These are phyloP conservation scores for Rugosomyces carneus DNA, from an alignment of 1,284 basidiomycete genomes.

Conservation along the genomic window DNA sequence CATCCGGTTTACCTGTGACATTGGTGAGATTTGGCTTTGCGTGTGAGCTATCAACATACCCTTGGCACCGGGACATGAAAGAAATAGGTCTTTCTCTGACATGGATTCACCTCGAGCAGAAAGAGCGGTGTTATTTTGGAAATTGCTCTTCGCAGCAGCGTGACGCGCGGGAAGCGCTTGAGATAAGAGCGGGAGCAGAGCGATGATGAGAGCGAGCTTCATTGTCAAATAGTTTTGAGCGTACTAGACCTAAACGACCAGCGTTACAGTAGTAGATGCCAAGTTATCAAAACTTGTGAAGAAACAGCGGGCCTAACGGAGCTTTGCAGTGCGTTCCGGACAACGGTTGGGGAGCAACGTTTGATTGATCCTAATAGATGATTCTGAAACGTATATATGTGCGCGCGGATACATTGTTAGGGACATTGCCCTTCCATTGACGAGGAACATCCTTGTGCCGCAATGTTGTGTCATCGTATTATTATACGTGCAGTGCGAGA, in stretches of 20 bases:
- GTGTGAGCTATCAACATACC: slow-evolving; percentile 1
- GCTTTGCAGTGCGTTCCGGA: not conserved
- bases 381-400: too few species aligned
- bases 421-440: too few species aligned
- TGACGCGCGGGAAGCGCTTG: slow-evolving; percentile 6
- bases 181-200: slow-evolving; percentile 5
- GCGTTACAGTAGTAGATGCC: slow-evolving; percentile 6
- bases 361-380: too few species aligned
- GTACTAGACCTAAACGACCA: slow-evolving; percentile 10
- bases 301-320: not conserved
- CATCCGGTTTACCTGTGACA: slow-evolving; percentile 5
- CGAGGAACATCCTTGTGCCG: too few species aligned
- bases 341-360: too few species aligned
- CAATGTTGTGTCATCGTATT: too few species aligned
- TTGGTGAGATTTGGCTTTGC: not conserved
- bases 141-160: too few species aligned
- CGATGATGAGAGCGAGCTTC: slow-evolving; percentile 1
- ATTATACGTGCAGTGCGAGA: too few species aligned
- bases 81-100: slow-evolving; percentile 8
- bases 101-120: not conserved
- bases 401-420: too few species aligned
- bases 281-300: slow-evolving; percentile 12
- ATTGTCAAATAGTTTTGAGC: not conserved
- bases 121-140: not conserved
- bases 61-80: slow-evolving; percentile 11